Conservation (phyloP, 2,329 filamentous ascomycete species). For the Rhytidhysteron rufulum region DNA sequence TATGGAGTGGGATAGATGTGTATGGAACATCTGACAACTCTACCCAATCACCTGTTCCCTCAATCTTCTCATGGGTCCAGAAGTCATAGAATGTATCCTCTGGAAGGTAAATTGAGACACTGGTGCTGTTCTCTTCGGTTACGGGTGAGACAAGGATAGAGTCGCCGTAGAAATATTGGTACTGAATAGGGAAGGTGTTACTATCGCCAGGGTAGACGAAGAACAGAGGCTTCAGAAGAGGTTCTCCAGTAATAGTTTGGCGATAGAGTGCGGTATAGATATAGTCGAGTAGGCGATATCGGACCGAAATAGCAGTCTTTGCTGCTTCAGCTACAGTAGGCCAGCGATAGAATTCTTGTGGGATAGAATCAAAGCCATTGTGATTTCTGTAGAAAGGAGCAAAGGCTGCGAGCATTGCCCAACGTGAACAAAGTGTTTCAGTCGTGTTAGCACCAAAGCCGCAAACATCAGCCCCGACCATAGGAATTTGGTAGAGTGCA, state of each 20-base stretch:
- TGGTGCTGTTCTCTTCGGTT: constrained; percentile 49
- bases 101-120: constrained; percentile 54
- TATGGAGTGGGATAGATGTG: constrained; percentile 60
- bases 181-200: constrained; percentile 48
- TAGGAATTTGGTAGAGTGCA: constrained; percentile 43
- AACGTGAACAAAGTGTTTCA: constrained; percentile 67
- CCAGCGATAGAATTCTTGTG: constrained; percentile 58
- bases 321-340: constrained; percentile 58
- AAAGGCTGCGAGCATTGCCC: constrained; percentile 71
- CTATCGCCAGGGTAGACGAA: constrained; percentile 62
- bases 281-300: constrained; percentile 72
- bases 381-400: constrained; percentile 73
- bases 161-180: constrained; percentile 58
- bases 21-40: constrained; percentile 47
- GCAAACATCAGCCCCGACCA: constrained; percentile 62
- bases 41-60: constrained; percentile 44
- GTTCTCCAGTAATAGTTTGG: constrained; percentile 58
- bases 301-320: constrained; percentile 62
- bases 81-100: constrained; percentile 59
- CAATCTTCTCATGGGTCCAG: constrained; percentile 49
- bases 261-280: constrained; percentile 67
- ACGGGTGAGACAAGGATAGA: constrained; percentile 56
- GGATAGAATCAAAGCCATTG: constrained; percentile 51
- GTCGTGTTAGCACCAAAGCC: constrained; percentile 67
- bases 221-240: constrained; percentile 65